phyloP scores from a whole-genome alignment of 805 yeast genomes.

The Nakazawaea sp. region DNA sequence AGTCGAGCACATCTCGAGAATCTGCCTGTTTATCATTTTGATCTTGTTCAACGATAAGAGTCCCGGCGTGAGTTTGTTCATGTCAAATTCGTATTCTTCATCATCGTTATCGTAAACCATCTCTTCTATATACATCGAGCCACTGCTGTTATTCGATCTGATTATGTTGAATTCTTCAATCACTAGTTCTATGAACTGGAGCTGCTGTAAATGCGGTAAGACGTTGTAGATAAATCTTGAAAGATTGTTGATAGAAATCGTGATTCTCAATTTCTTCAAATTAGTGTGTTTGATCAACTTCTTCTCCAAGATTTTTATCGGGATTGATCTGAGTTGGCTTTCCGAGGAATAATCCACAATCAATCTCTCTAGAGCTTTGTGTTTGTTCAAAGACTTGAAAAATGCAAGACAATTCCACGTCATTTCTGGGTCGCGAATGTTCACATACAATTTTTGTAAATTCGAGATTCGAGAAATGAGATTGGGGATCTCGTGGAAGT shows the following conservation, averaged over 20 bases:
- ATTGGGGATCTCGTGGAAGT: constrained; percentile 14
- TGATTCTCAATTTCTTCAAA: constrained; percentile 15
- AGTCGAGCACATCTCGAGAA: not conserved
- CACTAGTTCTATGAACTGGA: constrained; percentile 16
- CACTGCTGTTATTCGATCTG: constrained; percentile 1
- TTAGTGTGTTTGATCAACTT: constrained; percentile 11
- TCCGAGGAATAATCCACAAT: constrained; percentile 15
- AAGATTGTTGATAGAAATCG: constrained; percentile 12
- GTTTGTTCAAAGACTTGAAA: constrained; percentile 9
- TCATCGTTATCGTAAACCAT: constrained; percentile 5
- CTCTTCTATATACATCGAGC: constrained; percentile 2
- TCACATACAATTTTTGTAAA: constrained; percentile 15
- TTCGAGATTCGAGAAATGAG: constrained; percentile 12
- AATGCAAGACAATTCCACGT: constrained; percentile 2
- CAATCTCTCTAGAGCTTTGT: constrained; percentile 13
- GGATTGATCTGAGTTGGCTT: constrained; percentile 7
- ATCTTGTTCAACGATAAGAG: constrained; percentile 9
- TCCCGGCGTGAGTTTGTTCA: constrained; percentile 7
- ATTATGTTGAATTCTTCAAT: constrained; percentile 14
- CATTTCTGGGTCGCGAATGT: constrained; percentile 8
- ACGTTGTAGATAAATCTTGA: constrained; percentile 9
- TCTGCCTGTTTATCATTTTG: constrained; percentile 1
- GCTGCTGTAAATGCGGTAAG: constrained; percentile 4
- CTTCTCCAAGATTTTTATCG: constrained; percentile 8
- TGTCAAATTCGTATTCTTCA: constrained; percentile 9